Conservation (phyloP, 2,329 filamentous ascomycete genomes). For the Fusarium sp. region DNA sequence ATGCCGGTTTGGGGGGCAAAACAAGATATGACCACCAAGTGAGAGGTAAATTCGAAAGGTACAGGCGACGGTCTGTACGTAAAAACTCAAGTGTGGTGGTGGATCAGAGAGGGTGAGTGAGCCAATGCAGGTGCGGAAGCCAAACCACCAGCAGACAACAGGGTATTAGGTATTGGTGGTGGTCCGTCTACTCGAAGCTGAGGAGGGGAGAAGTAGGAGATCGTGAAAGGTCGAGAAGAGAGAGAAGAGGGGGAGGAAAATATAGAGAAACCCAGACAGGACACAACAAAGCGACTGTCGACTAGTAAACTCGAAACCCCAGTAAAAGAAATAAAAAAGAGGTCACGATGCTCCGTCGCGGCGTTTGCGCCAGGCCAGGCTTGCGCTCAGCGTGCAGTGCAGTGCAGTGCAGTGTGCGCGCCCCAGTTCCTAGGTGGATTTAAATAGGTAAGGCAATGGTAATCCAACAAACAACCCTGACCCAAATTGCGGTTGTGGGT, state of each 20-base stretch:
- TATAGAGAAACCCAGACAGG: conserved; percentile 14
- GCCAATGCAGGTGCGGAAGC: conserved; percentile 43
- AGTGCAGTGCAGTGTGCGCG: conserved; percentile 28
- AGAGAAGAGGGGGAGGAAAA: conserved; percentile 12
- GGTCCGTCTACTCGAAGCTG: conserved; percentile 8
- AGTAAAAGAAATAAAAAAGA: conserved; percentile 31
- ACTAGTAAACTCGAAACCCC: conserved; percentile 29
- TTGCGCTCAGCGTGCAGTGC: conserved; percentile 14
- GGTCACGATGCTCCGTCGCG: conserved; percentile 43
- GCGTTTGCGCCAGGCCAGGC: conserved; percentile 39
- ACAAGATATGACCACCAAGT: conserved; percentile 23
- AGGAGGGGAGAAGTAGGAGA: conserved; percentile 1
- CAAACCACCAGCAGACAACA: conserved; percentile 34
- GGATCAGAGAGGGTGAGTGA: conserved; percentile 43
- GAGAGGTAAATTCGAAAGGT: not conserved
- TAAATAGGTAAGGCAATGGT: conserved; percentile 30
- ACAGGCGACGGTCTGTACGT: conserved; percentile 43
- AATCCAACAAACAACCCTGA: conserved; percentile 34
- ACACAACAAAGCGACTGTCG: conserved; percentile 9
- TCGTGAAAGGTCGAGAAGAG: conserved; percentile 10
- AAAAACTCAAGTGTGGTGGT: conserved; percentile 46
- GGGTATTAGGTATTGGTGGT: conserved; percentile 16
- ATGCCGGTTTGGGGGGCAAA: conserved; percentile 36
- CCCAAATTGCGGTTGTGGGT: conserved; percentile 37
- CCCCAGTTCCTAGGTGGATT: conserved; percentile 38